Percentiles rank a stretch among this genome's conserved stretches.
These are phyloP conservation scores for Chlorella sp. DNA, from an alignment of 139 green algal species.

Conservation along the genomic window DNA sequence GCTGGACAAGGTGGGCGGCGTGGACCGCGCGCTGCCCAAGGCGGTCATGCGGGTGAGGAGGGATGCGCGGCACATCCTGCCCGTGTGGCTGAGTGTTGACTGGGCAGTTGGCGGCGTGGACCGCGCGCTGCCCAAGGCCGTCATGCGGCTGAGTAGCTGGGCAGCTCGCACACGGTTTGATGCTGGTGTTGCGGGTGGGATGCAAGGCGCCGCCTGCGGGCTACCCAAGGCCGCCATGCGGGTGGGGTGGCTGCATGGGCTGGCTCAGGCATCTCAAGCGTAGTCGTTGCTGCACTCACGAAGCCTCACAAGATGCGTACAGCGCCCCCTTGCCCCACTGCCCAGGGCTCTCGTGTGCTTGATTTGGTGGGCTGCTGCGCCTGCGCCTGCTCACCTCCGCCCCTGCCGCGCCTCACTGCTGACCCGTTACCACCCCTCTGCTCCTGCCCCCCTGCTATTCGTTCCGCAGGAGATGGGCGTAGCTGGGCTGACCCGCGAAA, in stretches of 20 bases:
- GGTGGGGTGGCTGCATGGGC: too few species aligned
- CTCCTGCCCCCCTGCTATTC: background rate
- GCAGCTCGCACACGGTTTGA: too few species aligned
- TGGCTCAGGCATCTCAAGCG: too few species aligned
- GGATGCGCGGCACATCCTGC: too few species aligned
- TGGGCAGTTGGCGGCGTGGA: conserved; percentile 76
- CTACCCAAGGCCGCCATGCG: conserved; percentile 93
- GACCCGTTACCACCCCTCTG: too few species aligned
- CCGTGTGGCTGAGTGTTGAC: too few species aligned
- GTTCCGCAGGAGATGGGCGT: conserved; percentile 87
- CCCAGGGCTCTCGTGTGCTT: background rate
- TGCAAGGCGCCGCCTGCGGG: conserved; percentile 68
- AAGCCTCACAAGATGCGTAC: too few species aligned
- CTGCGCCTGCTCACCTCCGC: background rate
- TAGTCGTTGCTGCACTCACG: too few species aligned
- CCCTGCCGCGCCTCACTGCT: background rate
- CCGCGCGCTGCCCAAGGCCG: conserved; percentile 88
- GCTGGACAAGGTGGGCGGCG: conserved; percentile 71
- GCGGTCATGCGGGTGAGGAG: conserved; percentile 84
- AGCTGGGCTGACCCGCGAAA: conserved; percentile 91
- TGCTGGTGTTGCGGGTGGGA: background rate
- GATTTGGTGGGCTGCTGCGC: background rate
- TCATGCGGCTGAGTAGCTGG: conserved; percentile 78
- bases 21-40: conserved; percentile 87
- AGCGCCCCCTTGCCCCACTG: too few species aligned